Percentiles rank a stretch among this genome's conserved stretches.
These are phyloP conservation scores for Rhinocladiella mackenziei DNA, from an alignment of 2,329 filamentous ascomycete genomes.

Conservation along the genomic window DNA sequence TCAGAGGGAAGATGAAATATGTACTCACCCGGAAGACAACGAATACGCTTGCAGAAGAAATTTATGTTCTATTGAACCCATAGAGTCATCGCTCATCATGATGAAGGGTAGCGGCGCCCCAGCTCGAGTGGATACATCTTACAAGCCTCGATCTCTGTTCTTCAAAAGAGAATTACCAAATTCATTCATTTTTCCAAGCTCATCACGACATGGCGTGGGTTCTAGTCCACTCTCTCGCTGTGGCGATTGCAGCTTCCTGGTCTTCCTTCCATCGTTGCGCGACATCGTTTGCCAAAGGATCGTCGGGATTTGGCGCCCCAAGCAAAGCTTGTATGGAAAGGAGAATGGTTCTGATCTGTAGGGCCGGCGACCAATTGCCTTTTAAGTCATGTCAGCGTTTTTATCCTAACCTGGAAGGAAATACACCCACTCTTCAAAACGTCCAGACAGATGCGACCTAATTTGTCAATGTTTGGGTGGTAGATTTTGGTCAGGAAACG, in stretches of 20 bases:
- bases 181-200: not conserved
- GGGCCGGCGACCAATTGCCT: slow-evolving; percentile 98
- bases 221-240: slow-evolving; percentile 73
- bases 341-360: slow-evolving; percentile 98
- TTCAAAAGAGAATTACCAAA: not conserved
- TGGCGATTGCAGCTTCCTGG: slow-evolving; percentile 85
- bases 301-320: slow-evolving; percentile 93
- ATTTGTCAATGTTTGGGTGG: slow-evolving; percentile 97
- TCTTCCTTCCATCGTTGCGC: slow-evolving; percentile 98
- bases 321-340: slow-evolving; percentile 96
- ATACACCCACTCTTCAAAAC: slow-evolving; percentile 79
- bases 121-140: too few relatives aligned
- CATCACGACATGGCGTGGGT: slow-evolving; percentile 64
- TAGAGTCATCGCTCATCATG: slow-evolving; percentile 19
- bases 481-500: slow-evolving; percentile 99
- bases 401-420: not conserved
- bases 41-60: not conserved
- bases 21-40: slow-evolving; percentile 6
- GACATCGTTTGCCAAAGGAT: slow-evolving; percentile 96
- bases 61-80: slow-evolving; percentile 21
- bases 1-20: not conserved
- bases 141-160: too few relatives aligned
- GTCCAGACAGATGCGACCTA: slow-evolving; percentile 94
- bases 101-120: not conserved
- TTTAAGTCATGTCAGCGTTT: slow-evolving; percentile 11